Evolutionary conservation across 1,284 basidiomycete species (phyloP).

Genomic region (Heterobasidion annosum): DNA sequence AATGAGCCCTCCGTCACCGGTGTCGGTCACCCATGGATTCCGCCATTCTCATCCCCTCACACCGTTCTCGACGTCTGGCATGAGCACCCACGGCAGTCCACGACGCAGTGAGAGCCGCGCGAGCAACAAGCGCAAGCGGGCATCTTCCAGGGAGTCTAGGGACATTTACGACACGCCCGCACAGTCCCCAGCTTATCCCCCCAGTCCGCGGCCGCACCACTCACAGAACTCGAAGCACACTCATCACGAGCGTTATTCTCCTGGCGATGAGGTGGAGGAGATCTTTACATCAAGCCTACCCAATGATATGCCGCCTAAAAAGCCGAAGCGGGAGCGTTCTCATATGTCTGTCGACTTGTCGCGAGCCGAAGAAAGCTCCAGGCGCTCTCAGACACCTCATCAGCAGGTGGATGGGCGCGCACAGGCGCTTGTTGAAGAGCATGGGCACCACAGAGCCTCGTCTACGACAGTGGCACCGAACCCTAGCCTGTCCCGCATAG

Average conservation of each 20-base stretch:
- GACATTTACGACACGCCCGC: not conserved
- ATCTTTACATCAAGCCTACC: not conserved
- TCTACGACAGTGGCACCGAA: too few species aligned
- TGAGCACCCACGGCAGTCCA: not conserved
- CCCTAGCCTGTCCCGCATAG: too few species aligned
- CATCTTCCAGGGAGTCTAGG: not conserved
- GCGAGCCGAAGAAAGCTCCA: not conserved
- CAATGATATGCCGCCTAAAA: not conserved
- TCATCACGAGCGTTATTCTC: not conserved
- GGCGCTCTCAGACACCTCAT: not conserved
- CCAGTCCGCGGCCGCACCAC: not conserved
- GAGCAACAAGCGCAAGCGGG: constrained; percentile 9
- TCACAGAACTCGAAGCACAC: not conserved
- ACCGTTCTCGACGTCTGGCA: not conserved
- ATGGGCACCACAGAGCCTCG: not conserved
- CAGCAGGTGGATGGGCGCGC: not conserved
- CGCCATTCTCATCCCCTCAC: not conserved
- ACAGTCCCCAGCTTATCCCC: constrained; percentile 1
- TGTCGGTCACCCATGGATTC: not conserved
- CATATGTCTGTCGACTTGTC: not conserved
- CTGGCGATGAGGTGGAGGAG: not conserved
- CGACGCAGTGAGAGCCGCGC: not conserved
- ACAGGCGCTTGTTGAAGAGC: not conserved
- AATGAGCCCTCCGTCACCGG: not conserved
- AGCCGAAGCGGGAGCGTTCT: not conserved